phyloP scores from a whole-genome alignment of 331 rosid genomes.

The Acacia pycnantha region DNA sequence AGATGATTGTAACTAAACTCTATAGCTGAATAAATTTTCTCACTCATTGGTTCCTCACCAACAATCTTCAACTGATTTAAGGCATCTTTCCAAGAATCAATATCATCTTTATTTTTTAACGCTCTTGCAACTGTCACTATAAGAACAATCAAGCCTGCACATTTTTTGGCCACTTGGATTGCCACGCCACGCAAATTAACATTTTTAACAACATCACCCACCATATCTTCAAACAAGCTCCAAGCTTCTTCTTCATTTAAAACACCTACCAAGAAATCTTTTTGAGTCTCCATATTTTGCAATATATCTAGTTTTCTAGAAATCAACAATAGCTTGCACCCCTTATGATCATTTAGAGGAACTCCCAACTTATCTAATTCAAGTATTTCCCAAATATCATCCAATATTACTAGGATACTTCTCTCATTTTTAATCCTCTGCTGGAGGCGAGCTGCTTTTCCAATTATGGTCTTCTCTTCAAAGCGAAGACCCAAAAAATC shows the following conservation, averaged over 20 bases:
- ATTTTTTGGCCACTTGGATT: background rate
- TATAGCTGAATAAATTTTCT: background rate
- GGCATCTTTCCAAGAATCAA: background rate
- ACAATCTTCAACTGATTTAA: background rate
- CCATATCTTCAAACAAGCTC: background rate
- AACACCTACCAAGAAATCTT: background rate
- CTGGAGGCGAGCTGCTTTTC: background rate
- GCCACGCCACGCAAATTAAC: background rate
- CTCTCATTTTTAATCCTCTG: background rate
- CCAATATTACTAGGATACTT: background rate
- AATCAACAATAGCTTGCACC: background rate
- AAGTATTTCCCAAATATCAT: background rate
- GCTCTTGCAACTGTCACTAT: background rate
- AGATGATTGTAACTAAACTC: background rate
- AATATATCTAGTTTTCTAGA: background rate
- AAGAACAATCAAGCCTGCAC: background rate
- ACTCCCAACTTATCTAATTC: background rate
- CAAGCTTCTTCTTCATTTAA: background rate
- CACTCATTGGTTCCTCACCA: background rate
- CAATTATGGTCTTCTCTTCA: background rate
- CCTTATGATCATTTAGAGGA: background rate
- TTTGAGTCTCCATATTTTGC: background rate
- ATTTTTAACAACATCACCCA: background rate
- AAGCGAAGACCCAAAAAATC: background rate
- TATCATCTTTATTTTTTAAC: background rate